Evolutionary conservation across 192 early-diverging fungal genomes (phyloP).

Genomic region (Diversispora eburnea): DNA sequence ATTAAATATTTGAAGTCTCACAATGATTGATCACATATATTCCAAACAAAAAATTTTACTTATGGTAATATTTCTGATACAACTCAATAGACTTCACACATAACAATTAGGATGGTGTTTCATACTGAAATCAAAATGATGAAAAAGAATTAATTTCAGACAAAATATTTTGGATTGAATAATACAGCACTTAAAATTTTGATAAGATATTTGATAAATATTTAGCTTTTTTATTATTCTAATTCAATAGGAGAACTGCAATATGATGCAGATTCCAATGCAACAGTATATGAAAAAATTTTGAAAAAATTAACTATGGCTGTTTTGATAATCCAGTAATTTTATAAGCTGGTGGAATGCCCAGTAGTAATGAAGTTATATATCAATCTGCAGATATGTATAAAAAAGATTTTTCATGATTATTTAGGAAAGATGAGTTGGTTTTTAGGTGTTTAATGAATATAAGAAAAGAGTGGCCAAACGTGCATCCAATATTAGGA

Average conservation of each 20-base stretch:
- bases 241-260: neutral
- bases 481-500: neutral
- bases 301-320: neutral
- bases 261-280: neutral
- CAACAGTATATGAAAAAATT: neutral
- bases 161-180: neutral
- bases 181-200: neutral
- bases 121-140: neutral
- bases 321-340: slow-evolving; percentile 1
- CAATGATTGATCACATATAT: neutral
- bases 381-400: neutral
- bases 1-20: neutral
- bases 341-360: neutral
- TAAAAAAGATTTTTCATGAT: neutral
- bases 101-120: neutral
- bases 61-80: neutral
- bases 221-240: neutral
- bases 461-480: slow-evolving; percentile 1
- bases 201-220: neutral
- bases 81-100: neutral
- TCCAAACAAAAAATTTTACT: neutral
- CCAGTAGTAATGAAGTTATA: neutral
- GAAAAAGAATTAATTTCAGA: neutral
- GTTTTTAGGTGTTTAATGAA: neutral
- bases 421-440: neutral